Evolutionary conservation across 1,284 basidiomycete species (phyloP), one percentile per base, ranked within the genome.

Genomic region (Cystobasidium pallidum): DNA sequence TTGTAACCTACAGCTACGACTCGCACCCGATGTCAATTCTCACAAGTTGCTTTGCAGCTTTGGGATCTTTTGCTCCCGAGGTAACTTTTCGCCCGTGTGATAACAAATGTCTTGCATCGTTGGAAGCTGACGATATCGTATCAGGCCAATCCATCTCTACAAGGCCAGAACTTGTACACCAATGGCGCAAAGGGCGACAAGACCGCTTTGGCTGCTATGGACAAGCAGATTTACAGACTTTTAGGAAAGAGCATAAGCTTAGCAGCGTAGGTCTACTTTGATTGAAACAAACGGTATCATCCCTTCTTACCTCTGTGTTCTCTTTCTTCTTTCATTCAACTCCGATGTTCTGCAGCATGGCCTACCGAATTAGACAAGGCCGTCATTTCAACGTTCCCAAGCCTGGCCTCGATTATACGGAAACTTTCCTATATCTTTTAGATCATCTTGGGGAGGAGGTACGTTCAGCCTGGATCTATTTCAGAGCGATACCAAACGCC

Each of bases 1-100:
- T 89, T 88, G 88, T 54, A 65, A 82, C 72, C 30, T 66, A 36
- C 66, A 89, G 90, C 63, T 92, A 92, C 78, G 91, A 92, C 76
- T 57, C 89, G 90, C 91, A 92, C 78, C 91, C 91, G 0, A 92
- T 93, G 91, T 86, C 89, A 21, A 92, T 94, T 76, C 83, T 94
- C 55, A 91, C 89, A 3, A 89, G 89, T 75, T 89, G 89, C 2
- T 90, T 93, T 77, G 87, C 91, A 13, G 91, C 92, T 77, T 81
- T 93, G 30, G 91, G 91, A 8, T 91, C 91, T 10, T 92, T 91
- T 80, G 91, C 92, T 75, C 84, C 85, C 77, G 89, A 90, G 77
- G 76, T 78, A 58, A n/a, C 19, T 21, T 21, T 41, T n/a, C 55
- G 32, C 30, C 19, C 3, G 13, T 26, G 45, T 26, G 45, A 61